Percentiles rank a stretch among this genome's conserved stretches.
These are phyloP conservation scores for Trichosanthes cucumerina DNA, from an alignment of 306 rosid species.

Conservation along the genomic window DNA sequence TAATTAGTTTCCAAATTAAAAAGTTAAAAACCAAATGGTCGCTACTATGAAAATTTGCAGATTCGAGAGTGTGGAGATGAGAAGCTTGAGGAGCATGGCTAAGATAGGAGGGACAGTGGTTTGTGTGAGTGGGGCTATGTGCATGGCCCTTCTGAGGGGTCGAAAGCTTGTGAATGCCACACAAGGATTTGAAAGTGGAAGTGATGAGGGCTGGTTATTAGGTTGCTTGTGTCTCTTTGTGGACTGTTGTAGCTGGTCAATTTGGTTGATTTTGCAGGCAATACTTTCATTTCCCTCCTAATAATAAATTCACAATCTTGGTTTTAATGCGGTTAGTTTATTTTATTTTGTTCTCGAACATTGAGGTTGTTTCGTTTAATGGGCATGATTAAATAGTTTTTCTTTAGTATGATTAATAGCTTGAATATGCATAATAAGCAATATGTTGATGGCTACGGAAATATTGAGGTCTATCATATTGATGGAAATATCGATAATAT, in stretches of 20 bases:
- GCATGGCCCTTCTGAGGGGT: conserved; percentile 54
- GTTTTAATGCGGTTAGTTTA: too few species aligned
- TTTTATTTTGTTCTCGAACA: too few species aligned
- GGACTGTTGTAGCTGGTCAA: conserved; percentile 11
- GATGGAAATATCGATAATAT: too few species aligned
- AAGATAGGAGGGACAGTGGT: conserved; percentile 45
- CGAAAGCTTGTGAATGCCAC: conserved; percentile 34
- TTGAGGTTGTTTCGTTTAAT: background rate
- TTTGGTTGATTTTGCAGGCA: conserved; percentile 24
- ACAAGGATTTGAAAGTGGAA: background rate
- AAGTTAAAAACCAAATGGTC: too few species aligned
- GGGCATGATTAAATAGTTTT: too few species aligned
- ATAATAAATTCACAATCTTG: too few species aligned
- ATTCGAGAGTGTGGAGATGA: conserved; percentile 33
- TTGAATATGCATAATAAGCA: too few species aligned
- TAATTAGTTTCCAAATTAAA: too few species aligned
- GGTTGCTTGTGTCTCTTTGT: conserved; percentile 16
- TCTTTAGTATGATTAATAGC: too few species aligned
- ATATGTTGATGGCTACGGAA: too few species aligned
- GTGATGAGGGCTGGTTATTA: conserved; percentile 1
- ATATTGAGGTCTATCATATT: too few species aligned
- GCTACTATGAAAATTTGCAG: conserved; percentile 8
- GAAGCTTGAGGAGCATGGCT: conserved; percentile 40
- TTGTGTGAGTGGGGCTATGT: conserved; percentile 57
- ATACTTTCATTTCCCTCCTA: too few species aligned